Evolutionary conservation across 202 grass and related monocot species (phyloP).

Genomic region (Bolboschoenoplectus hybrid): DNA sequence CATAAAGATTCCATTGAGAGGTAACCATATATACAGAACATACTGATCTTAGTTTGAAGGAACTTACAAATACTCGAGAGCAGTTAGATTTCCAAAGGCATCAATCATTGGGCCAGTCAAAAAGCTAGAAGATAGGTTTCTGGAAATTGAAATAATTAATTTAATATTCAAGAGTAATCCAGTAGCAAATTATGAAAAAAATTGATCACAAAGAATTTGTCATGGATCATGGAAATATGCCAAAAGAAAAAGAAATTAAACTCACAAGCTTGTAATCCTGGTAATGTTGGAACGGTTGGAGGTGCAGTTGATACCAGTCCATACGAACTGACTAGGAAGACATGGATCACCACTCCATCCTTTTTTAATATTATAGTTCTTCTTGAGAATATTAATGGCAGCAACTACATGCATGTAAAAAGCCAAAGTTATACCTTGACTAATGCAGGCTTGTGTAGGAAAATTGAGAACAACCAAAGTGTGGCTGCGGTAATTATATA

Average conservation of each 20-base stretch:
- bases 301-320: conserved; percentile 23
- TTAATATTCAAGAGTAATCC: background rate
- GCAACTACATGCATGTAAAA: conserved; percentile 1
- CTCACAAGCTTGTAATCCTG: conserved; percentile 21
- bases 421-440: too few relatives aligned
- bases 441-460: too few relatives aligned
- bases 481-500: too few relatives aligned
- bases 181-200: background rate
- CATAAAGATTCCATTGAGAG: too few relatives aligned
- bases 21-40: too few relatives aligned
- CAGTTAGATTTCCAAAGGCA: conserved; percentile 46
- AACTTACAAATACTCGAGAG: conserved; percentile 8
- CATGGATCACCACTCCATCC: conserved; percentile 45
- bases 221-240: background rate
- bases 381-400: conserved; percentile 37
- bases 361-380: conserved; percentile 27
- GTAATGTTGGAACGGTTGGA: background rate
- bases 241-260: too few relatives aligned
- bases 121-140: conserved; percentile 13
- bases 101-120: background rate
- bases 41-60: background rate
- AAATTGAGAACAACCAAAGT: too few relatives aligned
- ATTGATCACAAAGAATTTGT: background rate
- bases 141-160: background rate
- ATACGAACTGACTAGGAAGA: conserved; percentile 28